Percentiles rank a stretch among this genome's conserved stretches.
These are phyloP conservation scores for Termitomyces sp. DNA, from an alignment of 1,284 basidiomycete species.

Conservation along the genomic window DNA sequence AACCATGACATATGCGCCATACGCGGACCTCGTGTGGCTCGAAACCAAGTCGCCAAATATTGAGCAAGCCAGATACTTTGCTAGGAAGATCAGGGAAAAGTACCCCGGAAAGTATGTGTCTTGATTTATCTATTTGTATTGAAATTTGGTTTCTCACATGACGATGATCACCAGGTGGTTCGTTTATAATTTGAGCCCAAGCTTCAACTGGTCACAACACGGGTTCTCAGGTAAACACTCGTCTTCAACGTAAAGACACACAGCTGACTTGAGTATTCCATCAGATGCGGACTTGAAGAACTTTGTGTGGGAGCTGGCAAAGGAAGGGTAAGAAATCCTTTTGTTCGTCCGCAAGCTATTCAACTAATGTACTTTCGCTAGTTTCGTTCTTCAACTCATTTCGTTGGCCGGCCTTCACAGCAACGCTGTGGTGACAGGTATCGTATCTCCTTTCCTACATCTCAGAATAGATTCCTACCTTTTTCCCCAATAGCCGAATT, in stretches of 20 bases:
- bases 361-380: conserved; percentile 20
- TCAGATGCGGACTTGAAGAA: conserved; percentile 71
- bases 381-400: conserved; percentile 80
- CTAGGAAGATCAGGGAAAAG: conserved; percentile 68
- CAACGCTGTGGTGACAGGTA: conserved; percentile 77
- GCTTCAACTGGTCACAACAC: conserved; percentile 88
- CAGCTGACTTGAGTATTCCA: background rate
- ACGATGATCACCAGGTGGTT: conserved; percentile 55
- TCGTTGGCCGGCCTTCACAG: conserved; percentile 87
- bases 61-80: conserved; percentile 75
- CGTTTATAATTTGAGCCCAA: conserved; percentile 93
- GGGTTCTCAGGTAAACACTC: conserved; percentile 63
- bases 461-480: background rate
- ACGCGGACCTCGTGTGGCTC: conserved; percentile 84
- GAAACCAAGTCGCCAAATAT: conserved; percentile 87
- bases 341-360: background rate
- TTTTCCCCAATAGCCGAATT: conserved; percentile 56
- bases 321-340: conserved; percentile 62
- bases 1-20: conserved; percentile 74
- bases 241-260: background rate
- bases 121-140: background rate
- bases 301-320: conserved; percentile 89
- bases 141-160: background rate
- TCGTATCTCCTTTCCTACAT: conserved; percentile 37
- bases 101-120: conserved; percentile 64